Percentiles rank a stretch among this genome's conserved stretches.
Conservation (phyloP, 1,284 basidiomycete species). For the Boletus sp. region DNA sequence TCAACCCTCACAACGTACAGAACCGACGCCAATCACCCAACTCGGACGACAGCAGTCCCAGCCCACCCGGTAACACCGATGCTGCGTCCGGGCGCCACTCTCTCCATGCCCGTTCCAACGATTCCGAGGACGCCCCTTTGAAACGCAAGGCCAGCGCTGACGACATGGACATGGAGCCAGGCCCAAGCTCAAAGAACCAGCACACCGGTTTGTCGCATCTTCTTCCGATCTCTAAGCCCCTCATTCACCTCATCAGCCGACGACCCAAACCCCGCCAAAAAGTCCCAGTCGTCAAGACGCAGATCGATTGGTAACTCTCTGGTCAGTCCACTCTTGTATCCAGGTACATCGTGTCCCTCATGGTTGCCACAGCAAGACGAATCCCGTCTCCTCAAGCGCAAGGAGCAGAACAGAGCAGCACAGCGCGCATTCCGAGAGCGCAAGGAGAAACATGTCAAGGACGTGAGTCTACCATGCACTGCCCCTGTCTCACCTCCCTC, state of each 20-base stretch:
- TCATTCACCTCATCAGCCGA: constrained; percentile 16
- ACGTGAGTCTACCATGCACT: constrained; percentile 49
- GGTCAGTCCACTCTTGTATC: constrained; percentile 30
- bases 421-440: constrained; percentile 83
- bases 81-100: constrained; percentile 29
- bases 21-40: constrained; percentile 34
- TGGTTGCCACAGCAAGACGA: constrained; percentile 52
- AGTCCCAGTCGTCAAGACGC: constrained; percentile 34
- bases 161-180: constrained; percentile 53
- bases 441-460: constrained; percentile 86
- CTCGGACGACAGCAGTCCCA: constrained; percentile 71
- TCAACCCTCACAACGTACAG: neutral
- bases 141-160: constrained; percentile 74
- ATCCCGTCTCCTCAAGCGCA: constrained; percentile 68
- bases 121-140: constrained; percentile 43
- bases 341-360: neutral
- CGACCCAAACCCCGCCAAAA: constrained; percentile 27
- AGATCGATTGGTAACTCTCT: constrained; percentile 41
- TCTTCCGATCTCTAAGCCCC: constrained; percentile 3
- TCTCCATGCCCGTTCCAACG: constrained; percentile 34
- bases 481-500: constrained; percentile 12
- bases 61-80: constrained; percentile 52
- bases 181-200: constrained; percentile 60
- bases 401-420: constrained; percentile 83
- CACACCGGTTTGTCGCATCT: constrained; percentile 51